Evolutionary conservation across 495 filamentous ascomycete genomes (phyloP).

Genomic region (Trichoderma reesei): DNA sequence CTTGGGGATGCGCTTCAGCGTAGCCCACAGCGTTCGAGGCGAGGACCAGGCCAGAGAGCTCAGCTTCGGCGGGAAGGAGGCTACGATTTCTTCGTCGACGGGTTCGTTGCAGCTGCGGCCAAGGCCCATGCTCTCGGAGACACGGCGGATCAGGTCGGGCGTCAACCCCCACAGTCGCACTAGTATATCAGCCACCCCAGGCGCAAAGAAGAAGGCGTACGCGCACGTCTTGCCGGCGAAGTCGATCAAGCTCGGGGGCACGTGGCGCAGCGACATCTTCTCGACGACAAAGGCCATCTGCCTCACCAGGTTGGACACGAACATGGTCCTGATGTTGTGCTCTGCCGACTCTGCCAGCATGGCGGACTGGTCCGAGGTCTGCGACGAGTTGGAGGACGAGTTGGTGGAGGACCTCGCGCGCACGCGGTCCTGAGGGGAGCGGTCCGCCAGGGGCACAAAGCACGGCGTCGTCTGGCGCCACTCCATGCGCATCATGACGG

Average conservation of each 20-base stretch:
- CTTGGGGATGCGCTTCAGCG: slow-evolving; percentile 58
- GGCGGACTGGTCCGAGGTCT: slow-evolving; percentile 53
- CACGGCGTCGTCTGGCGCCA: slow-evolving; percentile 69
- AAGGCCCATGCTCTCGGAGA: slow-evolving; percentile 54
- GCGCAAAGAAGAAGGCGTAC: slow-evolving; percentile 94
- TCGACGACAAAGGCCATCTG: slow-evolving; percentile 88
- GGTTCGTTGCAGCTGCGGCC: slow-evolving; percentile 23
- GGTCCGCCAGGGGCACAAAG: slow-evolving; percentile 48
- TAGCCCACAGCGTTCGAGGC: slow-evolving; percentile 47
- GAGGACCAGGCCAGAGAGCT: slow-evolving; percentile 65
- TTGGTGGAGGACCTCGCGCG: slow-evolving; percentile 27
- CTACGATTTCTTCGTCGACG: slow-evolving; percentile 44
- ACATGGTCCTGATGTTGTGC: slow-evolving; percentile 90
- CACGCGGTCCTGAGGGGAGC: slow-evolving; percentile 31
- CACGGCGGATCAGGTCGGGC: slow-evolving; percentile 54
- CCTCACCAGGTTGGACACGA: slow-evolving; percentile 72
- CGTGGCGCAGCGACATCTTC: slow-evolving; percentile 78
- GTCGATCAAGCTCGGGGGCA: slow-evolving; percentile 83
- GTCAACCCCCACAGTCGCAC: slow-evolving; percentile 73
- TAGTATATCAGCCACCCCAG: slow-evolving; percentile 78
- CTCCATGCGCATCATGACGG: slow-evolving; percentile 86
- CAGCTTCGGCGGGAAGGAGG: slow-evolving; percentile 63
- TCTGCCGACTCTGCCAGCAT: slow-evolving; percentile 83
- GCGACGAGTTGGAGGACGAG: slow-evolving; percentile 35
- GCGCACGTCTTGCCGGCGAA: slow-evolving; percentile 93